A percentile compares a stretch with the other conserved stretches of the same genome.
Evolutionary conservation across 1,284 basidiomycete species (phyloP).

Genomic region (Trichosporon sp.): DNA sequence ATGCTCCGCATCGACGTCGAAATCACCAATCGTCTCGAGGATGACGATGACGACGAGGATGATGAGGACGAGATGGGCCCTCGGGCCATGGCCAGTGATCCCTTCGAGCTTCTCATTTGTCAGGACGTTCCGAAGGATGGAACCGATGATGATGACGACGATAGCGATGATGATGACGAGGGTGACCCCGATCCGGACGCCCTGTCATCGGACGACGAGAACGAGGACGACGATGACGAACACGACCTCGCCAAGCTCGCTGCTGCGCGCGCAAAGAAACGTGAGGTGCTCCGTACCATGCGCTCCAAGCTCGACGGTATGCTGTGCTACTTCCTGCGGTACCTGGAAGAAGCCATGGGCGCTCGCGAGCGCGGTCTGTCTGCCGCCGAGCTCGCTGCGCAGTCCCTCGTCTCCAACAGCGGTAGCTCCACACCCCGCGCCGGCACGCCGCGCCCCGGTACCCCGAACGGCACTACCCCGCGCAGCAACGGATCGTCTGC

Average conservation of each 20-base stretch:
- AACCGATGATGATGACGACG: constrained; percentile 61
- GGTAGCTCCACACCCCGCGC: constrained; percentile 44
- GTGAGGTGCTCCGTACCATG: constrained; percentile 74
- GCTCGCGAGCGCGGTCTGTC: constrained; percentile 30
- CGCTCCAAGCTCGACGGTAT: constrained; percentile 89
- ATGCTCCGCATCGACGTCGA: constrained; percentile 97
- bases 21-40: constrained; percentile 93
- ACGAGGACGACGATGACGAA: constrained; percentile 65
- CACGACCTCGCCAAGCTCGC: constrained; percentile 56
- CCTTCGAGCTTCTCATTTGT: constrained; percentile 77
- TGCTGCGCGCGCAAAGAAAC: constrained; percentile 64
- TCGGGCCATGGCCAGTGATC: constrained; percentile 70
- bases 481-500: constrained; percentile 10
- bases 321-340: constrained; percentile 78
- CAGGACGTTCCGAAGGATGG: constrained; percentile 61
- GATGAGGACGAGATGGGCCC: constrained; percentile 57
- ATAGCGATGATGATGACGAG: constrained; percentile 64
- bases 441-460: constrained; percentile 33
- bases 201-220: constrained; percentile 55
- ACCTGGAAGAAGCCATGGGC: constrained; percentile 60
- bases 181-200: constrained; percentile 57
- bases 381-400: constrained; percentile 47
- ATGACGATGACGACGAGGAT: constrained; percentile 74
- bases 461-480: constrained; percentile 24
- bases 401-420: constrained; percentile 33